A percentile compares a stretch with the other conserved stretches of the same genome.
Evolutionary conservation across 2,329 filamentous ascomycete genomes (phyloP).

Genomic region (Penicillium concentricum): DNA sequence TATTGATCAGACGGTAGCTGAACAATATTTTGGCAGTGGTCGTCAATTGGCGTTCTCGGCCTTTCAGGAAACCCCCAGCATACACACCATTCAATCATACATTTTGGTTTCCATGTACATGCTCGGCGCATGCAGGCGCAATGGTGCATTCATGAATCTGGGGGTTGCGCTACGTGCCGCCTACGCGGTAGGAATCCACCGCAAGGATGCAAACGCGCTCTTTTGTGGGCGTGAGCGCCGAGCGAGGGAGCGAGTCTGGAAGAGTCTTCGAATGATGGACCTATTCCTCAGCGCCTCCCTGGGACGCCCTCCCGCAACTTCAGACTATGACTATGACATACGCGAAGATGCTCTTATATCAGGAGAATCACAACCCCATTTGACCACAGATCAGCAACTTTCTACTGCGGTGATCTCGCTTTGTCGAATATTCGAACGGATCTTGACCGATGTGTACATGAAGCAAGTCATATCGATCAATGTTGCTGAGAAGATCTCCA

Average conservation of each 20-base stretch:
- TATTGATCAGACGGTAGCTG: constrained; percentile 42
- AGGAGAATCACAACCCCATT: constrained; percentile 16
- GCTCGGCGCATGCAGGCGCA: constrained; percentile 52
- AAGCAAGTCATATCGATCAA: constrained; percentile 44
- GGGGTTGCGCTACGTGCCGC: constrained; percentile 53
- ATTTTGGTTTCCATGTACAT: constrained; percentile 53
- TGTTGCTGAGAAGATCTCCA: constrained; percentile 43
- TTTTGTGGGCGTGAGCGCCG: constrained; percentile 45
- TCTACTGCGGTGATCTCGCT: constrained; percentile 50
- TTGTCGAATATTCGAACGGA: constrained; percentile 44
- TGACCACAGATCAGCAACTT: constrained; percentile 40
- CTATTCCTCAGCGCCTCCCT: constrained; percentile 53
- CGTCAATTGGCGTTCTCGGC: constrained; percentile 46
- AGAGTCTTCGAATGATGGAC: constrained; percentile 53
- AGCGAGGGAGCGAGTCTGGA: constrained; percentile 53
- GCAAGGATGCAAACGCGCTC: constrained; percentile 52
- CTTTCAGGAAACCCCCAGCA: constrained; percentile 50
- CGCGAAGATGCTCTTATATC: constrained; percentile 35
- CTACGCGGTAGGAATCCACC: constrained; percentile 54
- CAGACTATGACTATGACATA: constrained; percentile 49
- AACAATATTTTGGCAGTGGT: constrained; percentile 50
- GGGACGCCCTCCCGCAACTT: constrained; percentile 54
- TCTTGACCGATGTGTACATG: constrained; percentile 46
- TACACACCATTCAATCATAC: constrained; percentile 54
- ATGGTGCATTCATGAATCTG: constrained; percentile 54